Evolutionary conservation across 495 filamentous ascomycete genomes (phyloP).

Genomic region (Tetracladium setigerum): DNA sequence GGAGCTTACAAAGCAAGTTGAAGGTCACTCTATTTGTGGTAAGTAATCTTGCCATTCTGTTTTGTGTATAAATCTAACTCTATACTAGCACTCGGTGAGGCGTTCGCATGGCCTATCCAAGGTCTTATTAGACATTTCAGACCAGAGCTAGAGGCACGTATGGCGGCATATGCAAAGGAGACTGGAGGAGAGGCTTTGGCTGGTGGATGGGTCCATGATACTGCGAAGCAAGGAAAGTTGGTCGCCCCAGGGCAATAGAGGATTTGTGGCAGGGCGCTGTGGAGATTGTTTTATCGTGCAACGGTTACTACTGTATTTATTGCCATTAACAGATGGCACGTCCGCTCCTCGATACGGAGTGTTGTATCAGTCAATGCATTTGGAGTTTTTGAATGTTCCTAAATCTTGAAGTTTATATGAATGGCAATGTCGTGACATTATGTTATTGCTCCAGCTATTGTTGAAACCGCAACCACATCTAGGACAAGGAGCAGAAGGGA

Average conservation of each 20-base stretch:
- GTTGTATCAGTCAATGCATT: slow-evolving; percentile 1
- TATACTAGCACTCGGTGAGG: slow-evolving; percentile 72
- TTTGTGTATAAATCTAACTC: slow-evolving; percentile 10
- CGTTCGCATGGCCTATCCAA: slow-evolving; percentile 97
- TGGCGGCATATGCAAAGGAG: slow-evolving; percentile 64
- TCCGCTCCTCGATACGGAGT: slow-evolving; percentile 9
- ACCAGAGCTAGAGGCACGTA: slow-evolving; percentile 85
- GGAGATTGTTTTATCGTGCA: slow-evolving; percentile 18
- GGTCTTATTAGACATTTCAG: slow-evolving; percentile 96
- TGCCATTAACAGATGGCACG: slow-evolving; percentile 5
- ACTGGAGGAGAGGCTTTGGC: slow-evolving; percentile 64
- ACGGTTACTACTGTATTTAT: slow-evolving; percentile 20
- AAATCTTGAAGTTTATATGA: no score
- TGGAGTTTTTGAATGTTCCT: no score
- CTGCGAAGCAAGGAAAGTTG: slow-evolving; percentile 68
- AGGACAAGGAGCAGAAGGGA: no score
- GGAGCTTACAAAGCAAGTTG: slow-evolving; percentile 97
- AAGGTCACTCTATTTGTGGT: slow-evolving; percentile 97
- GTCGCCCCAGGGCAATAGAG: slow-evolving; percentile 79
- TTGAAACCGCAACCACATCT: no score
- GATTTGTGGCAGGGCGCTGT: background rate
- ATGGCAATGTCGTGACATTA: no score
- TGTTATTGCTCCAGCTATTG: no score
- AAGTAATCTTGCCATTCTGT: slow-evolving; percentile 22
- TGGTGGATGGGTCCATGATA: slow-evolving; percentile 80